These are phyloP conservation scores for Monosporascus ibericus DNA, from an alignment of 2,329 filamentous ascomycete genomes.

Conservation along the genomic window DNA sequence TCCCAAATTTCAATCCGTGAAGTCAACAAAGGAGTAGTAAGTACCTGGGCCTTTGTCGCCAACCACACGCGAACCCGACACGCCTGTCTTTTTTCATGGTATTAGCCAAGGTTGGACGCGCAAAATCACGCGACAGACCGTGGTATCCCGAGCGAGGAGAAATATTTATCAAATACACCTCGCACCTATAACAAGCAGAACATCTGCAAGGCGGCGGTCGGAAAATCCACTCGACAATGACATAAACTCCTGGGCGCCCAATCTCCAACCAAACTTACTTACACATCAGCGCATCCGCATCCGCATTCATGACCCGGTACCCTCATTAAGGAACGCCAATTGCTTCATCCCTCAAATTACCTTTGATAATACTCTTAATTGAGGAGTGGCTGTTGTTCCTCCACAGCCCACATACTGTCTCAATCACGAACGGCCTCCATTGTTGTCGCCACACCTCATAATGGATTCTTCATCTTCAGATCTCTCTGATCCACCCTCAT, in stretches of 20 bases:
- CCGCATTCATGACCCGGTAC: not conserved
- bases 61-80: not conserved
- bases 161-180: too few relatives aligned
- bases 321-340: not conserved
- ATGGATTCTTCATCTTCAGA: constrained; percentile 23
- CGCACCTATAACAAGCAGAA: too few relatives aligned
- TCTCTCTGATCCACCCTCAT: constrained; percentile 28
- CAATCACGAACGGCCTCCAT: not conserved
- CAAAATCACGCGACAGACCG: not conserved
- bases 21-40: not conserved
- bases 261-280: not conserved
- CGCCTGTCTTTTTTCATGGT: not conserved
- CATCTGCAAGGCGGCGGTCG: too few relatives aligned
- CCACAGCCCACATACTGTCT: not conserved
- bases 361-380: too few relatives aligned
- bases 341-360: not conserved
- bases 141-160: not conserved
- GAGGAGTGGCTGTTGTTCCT: not conserved
- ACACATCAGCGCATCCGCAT: not conserved
- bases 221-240: not conserved
- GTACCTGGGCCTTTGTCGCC: not conserved
- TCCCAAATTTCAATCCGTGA: not conserved
- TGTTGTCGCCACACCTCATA: not conserved
- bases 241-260: not conserved
- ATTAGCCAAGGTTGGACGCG: not conserved